Percentiles rank a stretch among this genome's conserved stretches.
phyloP scores from a whole-genome alignment of 2,329 filamentous ascomycete species.

The Calycina marina region DNA sequence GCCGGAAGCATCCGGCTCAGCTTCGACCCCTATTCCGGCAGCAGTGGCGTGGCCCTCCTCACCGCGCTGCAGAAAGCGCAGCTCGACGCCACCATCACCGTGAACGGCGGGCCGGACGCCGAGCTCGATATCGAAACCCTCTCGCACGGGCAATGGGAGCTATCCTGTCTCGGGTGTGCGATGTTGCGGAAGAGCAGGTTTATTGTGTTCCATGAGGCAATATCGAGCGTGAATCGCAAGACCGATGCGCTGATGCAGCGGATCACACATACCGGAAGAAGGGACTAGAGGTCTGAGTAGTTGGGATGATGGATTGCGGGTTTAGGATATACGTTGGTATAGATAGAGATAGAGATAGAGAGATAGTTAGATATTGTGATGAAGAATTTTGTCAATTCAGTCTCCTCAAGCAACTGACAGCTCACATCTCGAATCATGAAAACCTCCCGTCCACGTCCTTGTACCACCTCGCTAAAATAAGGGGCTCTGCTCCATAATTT shows the following conservation, averaged over 20 bases:
- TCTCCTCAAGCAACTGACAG: no score
- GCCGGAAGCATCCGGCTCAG: slow-evolving; percentile 33
- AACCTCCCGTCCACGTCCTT: no score
- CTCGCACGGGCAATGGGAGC: slow-evolving; percentile 34
- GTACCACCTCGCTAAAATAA: no score
- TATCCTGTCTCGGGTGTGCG: slow-evolving; percentile 33
- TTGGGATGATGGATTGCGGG: no score
- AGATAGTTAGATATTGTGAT: no score
- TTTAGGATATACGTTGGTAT: no score
- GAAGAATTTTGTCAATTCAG: no score
- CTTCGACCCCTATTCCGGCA: slow-evolving; percentile 27
- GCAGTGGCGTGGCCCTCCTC: slow-evolving; percentile 28
- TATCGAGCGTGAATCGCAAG: slow-evolving; percentile 37
- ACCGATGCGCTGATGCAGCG: slow-evolving; percentile 41
- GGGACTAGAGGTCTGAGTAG: no score
- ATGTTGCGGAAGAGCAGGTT: slow-evolving; percentile 27
- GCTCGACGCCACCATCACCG: slow-evolving; percentile 10
- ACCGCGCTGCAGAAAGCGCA: slow-evolving; percentile 30
- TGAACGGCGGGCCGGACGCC: slow-evolving; percentile 13
- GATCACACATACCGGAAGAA: no score
- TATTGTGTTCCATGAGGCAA: slow-evolving; percentile 28
- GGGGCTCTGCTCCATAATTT: no score
- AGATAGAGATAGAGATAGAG: no score
- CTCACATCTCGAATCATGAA: no score
- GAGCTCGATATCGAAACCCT: slow-evolving; percentile 49